These are phyloP conservation scores for Astrocystis sublimbata DNA, from an alignment of 495 filamentous ascomycete genomes.

Conservation along the genomic window DNA sequence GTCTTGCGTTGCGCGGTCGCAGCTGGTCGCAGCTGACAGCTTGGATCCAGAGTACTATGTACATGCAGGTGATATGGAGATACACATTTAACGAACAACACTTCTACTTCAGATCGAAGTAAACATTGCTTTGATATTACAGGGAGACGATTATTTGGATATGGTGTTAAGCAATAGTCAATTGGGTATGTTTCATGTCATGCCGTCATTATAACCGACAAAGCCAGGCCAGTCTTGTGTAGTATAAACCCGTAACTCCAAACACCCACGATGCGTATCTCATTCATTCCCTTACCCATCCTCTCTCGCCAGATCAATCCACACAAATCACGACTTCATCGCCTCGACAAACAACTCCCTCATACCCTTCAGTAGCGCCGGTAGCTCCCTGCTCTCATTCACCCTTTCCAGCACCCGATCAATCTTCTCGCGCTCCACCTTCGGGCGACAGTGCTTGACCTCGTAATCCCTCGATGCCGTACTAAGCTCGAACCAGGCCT, in stretches of 20 bases:
- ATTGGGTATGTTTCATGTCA: conserved; percentile 20
- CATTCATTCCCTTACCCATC: no score
- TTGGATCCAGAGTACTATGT: neutral
- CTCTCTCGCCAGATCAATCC: neutral
- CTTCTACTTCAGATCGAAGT: neutral
- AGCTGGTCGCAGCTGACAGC: conserved; percentile 13
- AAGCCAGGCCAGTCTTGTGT: neutral
- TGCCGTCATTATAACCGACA: conserved; percentile 7
- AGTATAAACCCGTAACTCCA: conserved; percentile 14
- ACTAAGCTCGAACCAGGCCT: conserved; percentile 91
- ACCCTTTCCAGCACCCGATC: conserved; percentile 70
- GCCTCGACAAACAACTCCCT: conserved; percentile 75
- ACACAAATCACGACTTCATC: conserved; percentile 46
- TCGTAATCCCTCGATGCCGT: conserved; percentile 80
- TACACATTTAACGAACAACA: neutral
- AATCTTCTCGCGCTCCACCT: conserved; percentile 71
- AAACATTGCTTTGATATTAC: neutral
- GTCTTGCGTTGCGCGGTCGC: neutral
- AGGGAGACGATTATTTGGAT: neutral
- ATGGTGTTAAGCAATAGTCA: neutral
- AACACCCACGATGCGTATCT: neutral
- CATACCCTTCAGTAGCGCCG: conserved; percentile 85
- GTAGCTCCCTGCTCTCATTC: conserved; percentile 84
- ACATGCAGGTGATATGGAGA: neutral
- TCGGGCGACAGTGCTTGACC: conserved; percentile 74